Conservation (phyloP, 306 rosid genomes). For the Gastrolobium bilobum region DNA sequence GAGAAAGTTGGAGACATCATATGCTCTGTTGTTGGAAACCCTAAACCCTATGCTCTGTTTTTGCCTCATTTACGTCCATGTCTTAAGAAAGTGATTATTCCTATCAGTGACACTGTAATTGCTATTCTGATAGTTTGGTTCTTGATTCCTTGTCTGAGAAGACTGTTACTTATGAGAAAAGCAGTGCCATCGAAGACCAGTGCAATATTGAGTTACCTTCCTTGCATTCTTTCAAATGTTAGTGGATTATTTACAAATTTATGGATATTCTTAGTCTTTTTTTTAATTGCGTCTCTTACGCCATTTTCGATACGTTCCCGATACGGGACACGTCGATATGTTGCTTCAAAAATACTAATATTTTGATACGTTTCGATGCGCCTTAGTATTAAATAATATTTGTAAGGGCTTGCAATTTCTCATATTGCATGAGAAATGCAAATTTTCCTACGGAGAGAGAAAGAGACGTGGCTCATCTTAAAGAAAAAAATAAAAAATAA, state of each 20-base stretch:
- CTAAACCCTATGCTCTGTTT: no score
- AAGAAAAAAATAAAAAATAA: no score
- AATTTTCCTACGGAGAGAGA: no score
- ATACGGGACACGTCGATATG: no score
- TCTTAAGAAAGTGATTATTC: slow-evolving; percentile 69
- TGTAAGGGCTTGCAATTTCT: no score
- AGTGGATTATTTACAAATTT: slow-evolving; percentile 51
- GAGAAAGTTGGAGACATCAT: no score
- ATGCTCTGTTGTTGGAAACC: slow-evolving; percentile 69
- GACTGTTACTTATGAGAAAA: slow-evolving; percentile 79
- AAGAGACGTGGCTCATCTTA: no score
- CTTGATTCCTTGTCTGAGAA: slow-evolving; percentile 73
- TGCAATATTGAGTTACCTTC: slow-evolving; percentile 82
- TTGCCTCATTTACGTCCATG: slow-evolving; percentile 75
- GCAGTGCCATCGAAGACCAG: slow-evolving; percentile 95
- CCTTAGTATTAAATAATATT: no score
- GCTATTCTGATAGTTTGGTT: slow-evolving; percentile 83
- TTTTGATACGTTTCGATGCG: no score
- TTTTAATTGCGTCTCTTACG: neutral
- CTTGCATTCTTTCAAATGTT: slow-evolving; percentile 88
- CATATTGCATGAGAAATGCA: no score
- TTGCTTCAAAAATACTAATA: no score
- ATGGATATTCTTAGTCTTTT: slow-evolving; percentile 23
- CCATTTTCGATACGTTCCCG: no score
- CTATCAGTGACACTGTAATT: slow-evolving; percentile 67